Conservation (phyloP, 2,329 filamentous ascomycete genomes). For the Phoma sp. region DNA sequence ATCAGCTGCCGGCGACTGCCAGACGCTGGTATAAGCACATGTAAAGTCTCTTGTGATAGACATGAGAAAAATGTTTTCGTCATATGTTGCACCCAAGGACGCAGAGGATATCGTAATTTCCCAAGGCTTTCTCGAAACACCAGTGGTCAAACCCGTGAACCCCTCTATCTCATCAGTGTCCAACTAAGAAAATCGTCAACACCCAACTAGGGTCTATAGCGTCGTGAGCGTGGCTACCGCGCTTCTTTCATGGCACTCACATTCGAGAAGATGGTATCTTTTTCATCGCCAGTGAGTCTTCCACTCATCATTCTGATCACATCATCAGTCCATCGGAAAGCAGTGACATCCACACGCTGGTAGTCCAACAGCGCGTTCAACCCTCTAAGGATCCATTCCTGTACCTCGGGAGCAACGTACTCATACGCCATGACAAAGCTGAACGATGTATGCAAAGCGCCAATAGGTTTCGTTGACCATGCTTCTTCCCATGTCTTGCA, state of each 20-base stretch:
- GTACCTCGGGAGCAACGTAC: conserved; percentile 31
- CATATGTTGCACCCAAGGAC: background rate
- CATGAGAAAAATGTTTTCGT: conserved; percentile 3
- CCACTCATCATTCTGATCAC: conserved; percentile 34
- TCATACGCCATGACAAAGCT: conserved; percentile 44
- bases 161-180: background rate
- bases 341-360: conserved; percentile 25
- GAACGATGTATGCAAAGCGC: conserved; percentile 39
- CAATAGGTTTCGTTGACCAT: conserved; percentile 41
- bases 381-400: conserved; percentile 35
- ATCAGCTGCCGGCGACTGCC: conserved; percentile 3
- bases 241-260: conserved; percentile 19
- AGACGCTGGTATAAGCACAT: conserved; percentile 12
- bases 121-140: background rate
- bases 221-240: conserved; percentile 17
- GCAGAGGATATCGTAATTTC: conserved; percentile 1
- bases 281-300: conserved; percentile 36
- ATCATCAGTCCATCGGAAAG: conserved; percentile 40
- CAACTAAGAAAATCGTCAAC: conserved; percentile 19
- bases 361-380: conserved; percentile 38
- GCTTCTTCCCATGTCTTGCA: conserved; percentile 46
- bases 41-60: conserved; percentile 8
- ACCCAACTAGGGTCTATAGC: conserved; percentile 13
- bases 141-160: no score
- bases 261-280: conserved; percentile 28